Base-by-base conservation (phyloP, 2,329 filamentous ascomycete genomes). In the Alternaria ethzedia region DNA sequence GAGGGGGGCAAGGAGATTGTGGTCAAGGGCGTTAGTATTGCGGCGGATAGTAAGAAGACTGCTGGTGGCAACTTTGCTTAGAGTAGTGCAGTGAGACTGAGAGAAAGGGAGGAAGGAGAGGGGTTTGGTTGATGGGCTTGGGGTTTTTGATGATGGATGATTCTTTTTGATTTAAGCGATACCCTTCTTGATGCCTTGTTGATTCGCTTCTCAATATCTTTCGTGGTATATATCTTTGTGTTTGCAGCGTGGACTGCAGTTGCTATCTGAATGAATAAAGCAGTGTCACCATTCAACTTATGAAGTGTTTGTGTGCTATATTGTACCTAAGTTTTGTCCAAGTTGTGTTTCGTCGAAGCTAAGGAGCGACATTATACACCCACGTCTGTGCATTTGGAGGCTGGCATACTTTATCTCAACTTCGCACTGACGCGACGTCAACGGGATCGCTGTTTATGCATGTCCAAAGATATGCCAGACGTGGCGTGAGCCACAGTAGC, bases 11-110 rank as follows among this genome's bases (percentile, higher is more conserved):
- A 83, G 66, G 81, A 72, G 0, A 80, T 90, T 12, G 78, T 82
- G 7, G 84, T 89, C 8, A 85, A 84, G 65, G 76, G 81, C 20
- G 86, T 90, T 3, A 79, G 79, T 15, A 78, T 87, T 41, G 83
- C 70, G 21, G 59, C 73, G 11, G 63, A 61, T 13, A 67, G 61
- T n/a, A 70, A 61, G 12, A 75, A 71, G 66, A 72, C 69, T 43
- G 78, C 73, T 32, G 60, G 58, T 7, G 65, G 72, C 55, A 81
- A 81, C 74, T 80, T 81, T 59, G 32, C 62, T 55, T 67, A 36
- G 17, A 32, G 30, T 32, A 32, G 30, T 32, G 13, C 30, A 7
- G 30, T 32, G 6, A 7, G 6, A 15, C 6, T 32, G 30, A 7
- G 30, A 32, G 30, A 32, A 15, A 15, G 13, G 30, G 30, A 32